These are phyloP conservation scores for Begonia fuchsioides DNA, from an alignment of 306 rosid genomes.

Conservation along the genomic window DNA sequence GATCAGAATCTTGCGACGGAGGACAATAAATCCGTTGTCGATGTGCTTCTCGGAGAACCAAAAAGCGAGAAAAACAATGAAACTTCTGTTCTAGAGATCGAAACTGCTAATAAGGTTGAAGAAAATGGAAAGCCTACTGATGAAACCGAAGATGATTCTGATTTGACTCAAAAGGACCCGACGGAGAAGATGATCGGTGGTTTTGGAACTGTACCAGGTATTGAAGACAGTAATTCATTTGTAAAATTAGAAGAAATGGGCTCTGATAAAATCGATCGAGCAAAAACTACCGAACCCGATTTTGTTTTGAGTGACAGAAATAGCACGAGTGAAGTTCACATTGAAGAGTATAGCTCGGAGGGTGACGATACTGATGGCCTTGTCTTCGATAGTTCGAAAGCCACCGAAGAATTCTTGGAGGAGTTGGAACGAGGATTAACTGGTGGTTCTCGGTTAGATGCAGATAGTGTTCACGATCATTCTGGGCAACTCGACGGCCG, in stretches of 20 bases:
- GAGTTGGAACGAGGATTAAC: conserved; percentile 48
- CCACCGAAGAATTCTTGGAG: conserved; percentile 49
- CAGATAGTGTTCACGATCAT: conserved; percentile 35
- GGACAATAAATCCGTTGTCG: conserved; percentile 8
- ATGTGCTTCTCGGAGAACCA: conserved; percentile 11
- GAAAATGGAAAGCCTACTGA: conserved; percentile 6
- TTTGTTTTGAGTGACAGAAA: conserved; percentile 4
- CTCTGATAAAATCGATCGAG: conserved; percentile 12
- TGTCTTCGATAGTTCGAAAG: conserved; percentile 54
- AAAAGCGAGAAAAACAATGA: conserved; percentile 6
- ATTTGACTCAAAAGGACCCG: conserved; percentile 1
- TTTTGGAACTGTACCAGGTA: conserved; percentile 11
- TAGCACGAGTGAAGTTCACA: conserved; percentile 20
- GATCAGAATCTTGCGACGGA: conserved; percentile 10
- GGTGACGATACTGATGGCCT: conserved; percentile 35
- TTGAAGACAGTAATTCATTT: conserved; percentile 6
- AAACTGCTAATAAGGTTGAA: conserved; percentile 7
- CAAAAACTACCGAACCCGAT: conserved; percentile 10
- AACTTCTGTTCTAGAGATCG: conserved; percentile 5
- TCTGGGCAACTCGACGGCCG: conserved; percentile 73
- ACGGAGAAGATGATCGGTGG: conserved; percentile 1
- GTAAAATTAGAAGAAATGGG: conserved; percentile 11
- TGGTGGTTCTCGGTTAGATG: conserved; percentile 31
- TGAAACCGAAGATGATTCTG: conserved; percentile 12
- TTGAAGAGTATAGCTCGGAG: conserved; percentile 34